Conservation (phyloP, 441 rosid genomes). For the Biscutella laevigata region DNA sequence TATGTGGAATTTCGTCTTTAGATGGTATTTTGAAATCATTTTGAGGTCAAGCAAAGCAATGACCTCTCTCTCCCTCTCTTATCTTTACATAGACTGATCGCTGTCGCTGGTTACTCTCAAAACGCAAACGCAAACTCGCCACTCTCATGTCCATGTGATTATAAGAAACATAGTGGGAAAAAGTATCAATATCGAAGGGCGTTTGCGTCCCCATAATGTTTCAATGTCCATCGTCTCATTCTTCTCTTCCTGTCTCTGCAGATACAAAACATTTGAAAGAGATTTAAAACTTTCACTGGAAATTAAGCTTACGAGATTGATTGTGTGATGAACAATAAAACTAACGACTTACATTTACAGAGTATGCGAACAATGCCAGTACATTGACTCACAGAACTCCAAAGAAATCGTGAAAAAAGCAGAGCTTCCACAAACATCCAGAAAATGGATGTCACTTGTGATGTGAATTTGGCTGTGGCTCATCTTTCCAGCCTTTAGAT, state of each 20-base stretch:
- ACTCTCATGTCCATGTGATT: conserved; percentile 4
- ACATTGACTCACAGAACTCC: conserved; percentile 18
- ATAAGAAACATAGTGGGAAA: not conserved
- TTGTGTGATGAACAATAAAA: not conserved
- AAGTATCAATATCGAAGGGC: not conserved
- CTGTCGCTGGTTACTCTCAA: not conserved
- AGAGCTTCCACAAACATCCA: not conserved
- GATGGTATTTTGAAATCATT: conserved; percentile 1
- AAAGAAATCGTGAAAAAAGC: not conserved
- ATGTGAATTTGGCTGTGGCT: conserved; percentile 42
- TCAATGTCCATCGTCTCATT: not conserved
- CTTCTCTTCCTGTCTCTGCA: conserved; percentile 14
- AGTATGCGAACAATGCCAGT: conserved; percentile 19
- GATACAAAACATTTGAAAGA: not conserved
- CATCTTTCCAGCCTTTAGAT: conserved; percentile 95
- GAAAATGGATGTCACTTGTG: conserved; percentile 23
- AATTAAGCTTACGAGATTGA: not conserved
- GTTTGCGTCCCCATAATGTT: conserved; percentile 11
- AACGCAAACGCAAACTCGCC: conserved; percentile 15
- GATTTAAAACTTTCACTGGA: not conserved
- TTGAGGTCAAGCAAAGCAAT: too few relatives aligned
- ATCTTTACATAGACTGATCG: conserved; percentile 11
- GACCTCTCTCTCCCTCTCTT: too few relatives aligned
- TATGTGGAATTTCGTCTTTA: too few relatives aligned
- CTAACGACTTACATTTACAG: conserved; percentile 22